phyloP scores from a whole-genome alignment of 176 grass and related monocot species.

The Zoysia japonica region DNA sequence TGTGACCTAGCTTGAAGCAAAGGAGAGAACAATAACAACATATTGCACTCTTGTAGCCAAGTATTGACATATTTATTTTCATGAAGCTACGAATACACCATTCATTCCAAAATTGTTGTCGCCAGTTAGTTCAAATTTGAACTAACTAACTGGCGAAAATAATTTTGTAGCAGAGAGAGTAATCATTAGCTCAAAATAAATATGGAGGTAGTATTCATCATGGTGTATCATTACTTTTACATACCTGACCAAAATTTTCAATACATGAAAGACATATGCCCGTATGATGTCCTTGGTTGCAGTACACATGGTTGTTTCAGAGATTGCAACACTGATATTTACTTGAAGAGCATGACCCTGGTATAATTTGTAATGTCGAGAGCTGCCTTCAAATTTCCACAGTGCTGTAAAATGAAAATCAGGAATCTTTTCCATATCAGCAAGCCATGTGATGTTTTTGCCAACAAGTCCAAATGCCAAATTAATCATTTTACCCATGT shows the following conservation, averaged over 20 bases:
- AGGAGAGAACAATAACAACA: not conserved
- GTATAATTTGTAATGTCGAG: not conserved
- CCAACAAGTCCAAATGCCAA: slow-evolving; percentile 4
- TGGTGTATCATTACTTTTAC: not conserved
- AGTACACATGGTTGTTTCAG: not conserved
- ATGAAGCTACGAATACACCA: no score
- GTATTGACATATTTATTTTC: no score
- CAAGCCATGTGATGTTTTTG: not conserved
- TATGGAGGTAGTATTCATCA: not conserved
- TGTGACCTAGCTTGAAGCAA: not conserved
- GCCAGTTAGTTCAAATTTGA: no score
- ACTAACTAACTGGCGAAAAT: no score
- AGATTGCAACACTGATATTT: not conserved
- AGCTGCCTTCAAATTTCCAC: not conserved
- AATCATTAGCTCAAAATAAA: no score
- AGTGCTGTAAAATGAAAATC: slow-evolving; percentile 1
- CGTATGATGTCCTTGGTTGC: not conserved
- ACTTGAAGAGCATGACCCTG: not conserved
- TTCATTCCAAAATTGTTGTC: no score
- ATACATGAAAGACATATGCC: slow-evolving; percentile 4
- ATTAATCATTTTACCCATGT: not conserved
- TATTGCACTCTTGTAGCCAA: not conserved
- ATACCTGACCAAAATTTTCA: slow-evolving; percentile 18
- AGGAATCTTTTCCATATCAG: not conserved
- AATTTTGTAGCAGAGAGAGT: no score